These are phyloP conservation scores for Pistacia vera DNA, from an alignment of 345 rosid genomes.

Conservation along the genomic window DNA sequence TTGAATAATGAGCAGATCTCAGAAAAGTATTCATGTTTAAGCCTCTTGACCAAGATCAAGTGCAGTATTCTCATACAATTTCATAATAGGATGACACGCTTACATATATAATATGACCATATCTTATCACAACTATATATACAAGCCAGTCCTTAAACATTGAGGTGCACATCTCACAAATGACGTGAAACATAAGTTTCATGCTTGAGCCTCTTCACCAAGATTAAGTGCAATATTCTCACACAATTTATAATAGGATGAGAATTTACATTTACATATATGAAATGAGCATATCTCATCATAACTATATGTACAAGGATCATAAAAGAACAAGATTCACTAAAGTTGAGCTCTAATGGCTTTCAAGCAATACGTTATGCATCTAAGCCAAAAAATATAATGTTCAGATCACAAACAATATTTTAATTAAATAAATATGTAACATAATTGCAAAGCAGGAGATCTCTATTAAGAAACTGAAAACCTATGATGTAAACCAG, in stretches of 20 bases:
- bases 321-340: not conserved
- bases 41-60: not conserved
- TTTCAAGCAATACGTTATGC: not conserved
- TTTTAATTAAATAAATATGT: not conserved
- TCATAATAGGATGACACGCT: not conserved
- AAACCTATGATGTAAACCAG: not conserved
- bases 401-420: not conserved
- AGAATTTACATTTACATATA: not conserved
- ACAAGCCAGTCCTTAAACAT: not conserved
- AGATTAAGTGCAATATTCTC: constrained; percentile 4
- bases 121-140: not conserved
- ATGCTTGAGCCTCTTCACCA: not conserved
- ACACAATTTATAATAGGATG: not conserved
- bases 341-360: not conserved
- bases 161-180: no score
- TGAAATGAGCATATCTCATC: not conserved
- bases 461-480: not conserved
- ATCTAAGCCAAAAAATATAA: not conserved
- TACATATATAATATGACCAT: not conserved
- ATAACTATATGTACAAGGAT: not conserved
- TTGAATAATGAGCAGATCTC: not conserved
- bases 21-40: not conserved
- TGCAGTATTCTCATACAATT: not conserved
- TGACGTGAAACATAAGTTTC: not conserved
- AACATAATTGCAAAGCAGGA: not conserved